Conservation (phyloP, 2,329 filamentous ascomycete species). For the Malbranchea cinnamomea region DNA sequence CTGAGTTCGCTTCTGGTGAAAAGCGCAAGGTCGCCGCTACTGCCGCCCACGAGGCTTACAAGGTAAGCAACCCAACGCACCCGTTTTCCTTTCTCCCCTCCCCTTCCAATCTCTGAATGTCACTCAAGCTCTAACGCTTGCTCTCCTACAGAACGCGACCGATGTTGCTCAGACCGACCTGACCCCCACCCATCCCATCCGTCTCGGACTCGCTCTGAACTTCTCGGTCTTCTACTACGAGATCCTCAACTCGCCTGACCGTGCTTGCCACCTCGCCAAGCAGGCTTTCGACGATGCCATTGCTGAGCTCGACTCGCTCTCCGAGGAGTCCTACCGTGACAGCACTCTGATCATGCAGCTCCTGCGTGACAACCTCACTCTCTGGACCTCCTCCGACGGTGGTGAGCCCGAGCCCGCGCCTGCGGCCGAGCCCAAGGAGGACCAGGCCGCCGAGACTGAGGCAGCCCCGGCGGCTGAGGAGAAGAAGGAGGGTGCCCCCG, state of each 20-base stretch:
- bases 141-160: conserved; percentile 61
- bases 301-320: conserved; percentile 93
- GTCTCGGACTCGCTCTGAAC: conserved; percentile 92
- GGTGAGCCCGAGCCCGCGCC: conserved; percentile 49
- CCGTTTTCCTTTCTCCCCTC: not conserved
- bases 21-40: conserved; percentile 82
- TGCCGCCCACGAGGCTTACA: conserved; percentile 88
- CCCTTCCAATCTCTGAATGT: not conserved
- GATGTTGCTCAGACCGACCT: conserved; percentile 97
- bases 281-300: conserved; percentile 98
- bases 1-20: conserved; percentile 84
- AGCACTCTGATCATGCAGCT: conserved; percentile 99
- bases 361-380: conserved; percentile 91
- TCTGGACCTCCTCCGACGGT: conserved; percentile 92
- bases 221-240: conserved; percentile 99
- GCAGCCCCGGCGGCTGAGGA: conserved; percentile 13
- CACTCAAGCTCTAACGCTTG: conserved; percentile 8
- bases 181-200: conserved; percentile 93
- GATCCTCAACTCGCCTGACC: conserved; percentile 95
- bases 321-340: conserved; percentile 96
- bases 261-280: conserved; percentile 96
- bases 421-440: conserved; percentile 47
- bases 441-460: conserved; percentile 38
- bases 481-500: conserved; percentile 16
- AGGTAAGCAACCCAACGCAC: conserved; percentile 44